Percentiles rank a stretch among this genome's conserved stretches.
Evolutionary conservation across 208 protist species (phyloP).

Genomic region (Leishmania turanica): DNA sequence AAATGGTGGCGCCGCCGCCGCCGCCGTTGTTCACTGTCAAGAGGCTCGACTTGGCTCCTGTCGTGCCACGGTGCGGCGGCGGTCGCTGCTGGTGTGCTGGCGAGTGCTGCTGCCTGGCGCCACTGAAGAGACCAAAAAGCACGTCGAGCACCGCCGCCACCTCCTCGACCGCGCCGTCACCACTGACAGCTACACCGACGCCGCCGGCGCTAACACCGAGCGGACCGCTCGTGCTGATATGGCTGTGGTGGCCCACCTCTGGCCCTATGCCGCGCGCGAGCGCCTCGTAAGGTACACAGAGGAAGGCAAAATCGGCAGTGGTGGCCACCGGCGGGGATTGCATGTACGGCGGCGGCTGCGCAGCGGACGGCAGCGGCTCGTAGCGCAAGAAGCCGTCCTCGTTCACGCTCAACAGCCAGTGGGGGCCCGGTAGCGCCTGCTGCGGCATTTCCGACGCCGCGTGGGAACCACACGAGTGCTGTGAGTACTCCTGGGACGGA

Average conservation of each 20-base stretch:
- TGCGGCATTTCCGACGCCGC: neutral
- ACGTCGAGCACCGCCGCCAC: slow-evolving; percentile 7
- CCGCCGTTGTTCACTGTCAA: neutral
- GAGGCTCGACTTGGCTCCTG: slow-evolving; percentile 8
- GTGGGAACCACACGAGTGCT: neutral
- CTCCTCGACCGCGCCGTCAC: neutral
- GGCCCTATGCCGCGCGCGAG: neutral
- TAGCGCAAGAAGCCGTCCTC: slow-evolving; percentile 30
- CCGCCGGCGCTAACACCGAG: neutral
- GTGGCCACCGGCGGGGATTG: slow-evolving; percentile 18
- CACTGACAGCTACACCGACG: neutral
- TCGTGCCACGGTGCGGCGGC: neutral
- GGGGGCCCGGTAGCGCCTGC: neutral
- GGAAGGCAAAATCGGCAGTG: slow-evolving; percentile 18
- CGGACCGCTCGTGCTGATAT: neutral
- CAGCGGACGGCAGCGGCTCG: slow-evolving; percentile 9
- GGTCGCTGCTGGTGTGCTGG: neutral
- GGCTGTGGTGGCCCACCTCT: neutral
- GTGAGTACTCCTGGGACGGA: neutral
- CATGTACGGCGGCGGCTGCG: neutral
- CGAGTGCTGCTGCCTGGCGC: neutral
- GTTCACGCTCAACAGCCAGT: slow-evolving; percentile 20
- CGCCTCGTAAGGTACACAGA: slow-evolving; percentile 26
- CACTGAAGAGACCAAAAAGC: slow-evolving; percentile 13
- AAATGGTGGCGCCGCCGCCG: neutral